Evolutionary conservation across 2,329 filamentous ascomycete genomes (phyloP), one percentile per base, ranked within the genome.

Genomic region (Hirsutella thompsonii): DNA sequence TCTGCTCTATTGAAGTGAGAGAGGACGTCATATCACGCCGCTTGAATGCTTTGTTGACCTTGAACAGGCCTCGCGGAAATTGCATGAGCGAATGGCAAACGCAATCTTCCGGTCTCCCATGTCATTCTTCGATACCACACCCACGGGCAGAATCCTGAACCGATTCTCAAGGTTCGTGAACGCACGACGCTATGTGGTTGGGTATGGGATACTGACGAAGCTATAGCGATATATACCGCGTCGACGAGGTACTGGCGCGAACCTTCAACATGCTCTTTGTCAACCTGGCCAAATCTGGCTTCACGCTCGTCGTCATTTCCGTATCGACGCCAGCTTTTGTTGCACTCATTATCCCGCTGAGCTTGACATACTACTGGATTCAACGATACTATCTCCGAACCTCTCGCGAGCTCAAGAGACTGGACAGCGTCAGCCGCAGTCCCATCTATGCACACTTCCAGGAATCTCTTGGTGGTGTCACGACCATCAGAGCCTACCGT

Each of bases 391-490:
- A 98, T 61, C 76, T 98, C 38, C 78, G 89, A 47, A 95, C 92
- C 13, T 98, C 92, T 44, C 83, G 93, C 47, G 93, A 98, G 66
- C 73, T 98, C 48, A 98, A 98, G 70, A 77, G 92, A 49, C 72
- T 98, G 44, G 92, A 98, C 63, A 95, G 89, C 58, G 83, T 96
- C 50, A 94, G 83, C 58, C 81, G 88, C 53, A 95, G 89, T 59
- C 93, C 93, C 20, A 94, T 98, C 53, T 98, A 89, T 60, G 92
- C 92, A 6, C 93, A 98, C 61, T 98, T 98, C 67, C 92, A 98
- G 58, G 93, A 98, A 64, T 93, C 88, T 2, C 75, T 98, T 9
- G 90, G 87, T 46, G 92, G 92, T 35, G 83, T 95, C 56, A 86
- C 85, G 45, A 98, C 92, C 10, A 96, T 98, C 55, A 83, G 93